These are phyloP conservation scores for Penicillium sp. DNA, from an alignment of 2,329 filamentous ascomycete species.

Conservation along the genomic window DNA sequence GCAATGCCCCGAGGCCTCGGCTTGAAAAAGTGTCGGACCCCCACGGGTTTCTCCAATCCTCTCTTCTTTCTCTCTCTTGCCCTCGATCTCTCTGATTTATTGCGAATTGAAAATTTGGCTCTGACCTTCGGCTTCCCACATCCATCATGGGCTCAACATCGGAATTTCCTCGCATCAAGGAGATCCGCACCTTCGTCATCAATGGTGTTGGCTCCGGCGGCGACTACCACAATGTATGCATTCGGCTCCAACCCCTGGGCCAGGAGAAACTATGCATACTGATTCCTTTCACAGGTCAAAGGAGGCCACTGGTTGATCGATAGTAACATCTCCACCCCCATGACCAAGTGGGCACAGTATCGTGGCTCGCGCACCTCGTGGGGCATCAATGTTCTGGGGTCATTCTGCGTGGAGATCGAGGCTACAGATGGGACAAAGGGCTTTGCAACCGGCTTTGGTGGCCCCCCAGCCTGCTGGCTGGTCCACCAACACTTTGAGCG, in stretches of 20 bases:
- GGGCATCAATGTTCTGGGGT: slow-evolving; percentile 93
- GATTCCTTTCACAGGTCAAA: slow-evolving; percentile 34
- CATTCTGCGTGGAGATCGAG: slow-evolving; percentile 87
- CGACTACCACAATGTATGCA: slow-evolving; percentile 77
- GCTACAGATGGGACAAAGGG: slow-evolving; percentile 87
- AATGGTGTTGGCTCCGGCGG: slow-evolving; percentile 49
- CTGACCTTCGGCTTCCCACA: slow-evolving; percentile 3
- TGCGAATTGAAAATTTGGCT: neutral
- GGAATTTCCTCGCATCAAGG: slow-evolving; percentile 46
- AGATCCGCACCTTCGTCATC: slow-evolving; percentile 47
- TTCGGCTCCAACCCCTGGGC: neutral
- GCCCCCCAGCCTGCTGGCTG: slow-evolving; percentile 90
- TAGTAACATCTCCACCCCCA: slow-evolving; percentile 86
- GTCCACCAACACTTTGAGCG: slow-evolving; percentile 90
- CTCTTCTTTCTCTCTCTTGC: slow-evolving; percentile 9
- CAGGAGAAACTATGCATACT: neutral
- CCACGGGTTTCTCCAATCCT: slow-evolving; percentile 11
- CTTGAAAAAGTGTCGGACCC: slow-evolving; percentile 12
- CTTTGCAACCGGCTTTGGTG: slow-evolving; percentile 91
- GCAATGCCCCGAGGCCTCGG: slow-evolving; percentile 33
- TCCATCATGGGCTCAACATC: slow-evolving; percentile 31
- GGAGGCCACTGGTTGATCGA: slow-evolving; percentile 76
- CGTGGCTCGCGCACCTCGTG: slow-evolving; percentile 83
- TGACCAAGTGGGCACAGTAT: slow-evolving; percentile 85
- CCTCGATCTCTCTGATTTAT: neutral